phyloP scores from a whole-genome alignment of 2,329 filamentous ascomycete genomes.

The Mycocentrospora acerina region DNA sequence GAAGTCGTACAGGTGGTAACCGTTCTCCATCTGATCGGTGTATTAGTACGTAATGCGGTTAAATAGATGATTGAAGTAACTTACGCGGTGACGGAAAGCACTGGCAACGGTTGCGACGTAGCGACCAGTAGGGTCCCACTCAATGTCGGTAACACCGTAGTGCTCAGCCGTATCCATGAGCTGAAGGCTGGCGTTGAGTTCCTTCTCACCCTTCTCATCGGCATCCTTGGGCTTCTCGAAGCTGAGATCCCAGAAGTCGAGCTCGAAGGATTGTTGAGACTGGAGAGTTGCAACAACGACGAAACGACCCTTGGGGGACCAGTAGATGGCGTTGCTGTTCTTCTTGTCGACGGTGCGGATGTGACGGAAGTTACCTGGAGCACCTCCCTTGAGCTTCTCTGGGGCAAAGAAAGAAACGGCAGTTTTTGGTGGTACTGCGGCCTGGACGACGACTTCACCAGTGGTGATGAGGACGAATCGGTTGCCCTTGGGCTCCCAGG shows the following conservation, averaged over 20 bases:
- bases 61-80: slow-evolving; percentile 59
- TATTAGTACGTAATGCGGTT: slow-evolving; percentile 12
- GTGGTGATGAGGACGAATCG: slow-evolving; percentile 97
- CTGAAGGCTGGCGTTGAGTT: slow-evolving; percentile 90
- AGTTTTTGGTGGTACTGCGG: slow-evolving; percentile 89
- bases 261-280: slow-evolving; percentile 89
- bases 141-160: slow-evolving; percentile 95
- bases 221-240: slow-evolving; percentile 78
- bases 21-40: slow-evolving; percentile 84
- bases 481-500: slow-evolving; percentile 98
- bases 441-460: slow-evolving; percentile 74
- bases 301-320: slow-evolving; percentile 93
- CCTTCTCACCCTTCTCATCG: slow-evolving; percentile 89
- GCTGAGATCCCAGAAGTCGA: slow-evolving; percentile 97
- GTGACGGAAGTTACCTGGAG: slow-evolving; percentile 92
- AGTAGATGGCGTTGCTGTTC: slow-evolving; percentile 99
- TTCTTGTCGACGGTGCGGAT: slow-evolving; percentile 96
- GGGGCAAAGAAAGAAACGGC: slow-evolving; percentile 95
- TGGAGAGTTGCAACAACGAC: slow-evolving; percentile 91
- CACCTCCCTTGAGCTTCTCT: slow-evolving; percentile 83
- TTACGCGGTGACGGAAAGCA: slow-evolving; percentile 92
- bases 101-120: slow-evolving; percentile 93
- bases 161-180: slow-evolving; percentile 92
- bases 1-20: slow-evolving; percentile 98
- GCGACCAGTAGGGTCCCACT: slow-evolving; percentile 96